phyloP scores from a whole-genome alignment of 495 filamentous ascomycete species.

The Durotheca rogersii region DNA sequence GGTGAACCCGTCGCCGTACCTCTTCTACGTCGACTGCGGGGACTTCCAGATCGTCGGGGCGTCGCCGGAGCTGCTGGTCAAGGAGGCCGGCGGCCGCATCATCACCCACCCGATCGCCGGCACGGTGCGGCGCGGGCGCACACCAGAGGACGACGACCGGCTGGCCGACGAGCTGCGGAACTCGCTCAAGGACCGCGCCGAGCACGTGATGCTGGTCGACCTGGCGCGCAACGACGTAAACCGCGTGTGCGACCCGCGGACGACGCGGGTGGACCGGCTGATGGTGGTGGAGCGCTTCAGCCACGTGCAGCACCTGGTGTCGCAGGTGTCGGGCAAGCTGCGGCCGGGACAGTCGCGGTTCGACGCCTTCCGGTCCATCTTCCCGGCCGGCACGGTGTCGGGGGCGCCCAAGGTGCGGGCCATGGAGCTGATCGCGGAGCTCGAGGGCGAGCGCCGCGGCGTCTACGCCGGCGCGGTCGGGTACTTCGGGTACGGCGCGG shows the following conservation, averaged over 20 bases:
- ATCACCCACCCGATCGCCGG: conserved; percentile 97
- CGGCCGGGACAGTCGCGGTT: conserved; percentile 83
- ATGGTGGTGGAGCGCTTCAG: conserved; percentile 97
- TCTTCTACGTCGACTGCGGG: conserved; percentile 90
- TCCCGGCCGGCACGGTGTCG: conserved; percentile 90
- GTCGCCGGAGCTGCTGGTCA: conserved; percentile 89
- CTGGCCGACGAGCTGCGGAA: conserved; percentile 76
- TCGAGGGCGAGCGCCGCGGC: conserved; percentile 90
- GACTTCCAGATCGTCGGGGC: conserved; percentile 95
- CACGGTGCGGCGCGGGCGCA: conserved; percentile 84
- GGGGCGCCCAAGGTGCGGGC: conserved; percentile 94
- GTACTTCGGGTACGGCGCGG: conserved; percentile 75
- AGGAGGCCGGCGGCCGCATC: conserved; percentile 81
- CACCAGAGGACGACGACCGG: conserved; percentile 72
- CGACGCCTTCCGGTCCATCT: conserved; percentile 93
- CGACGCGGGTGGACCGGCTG: conserved; percentile 83
- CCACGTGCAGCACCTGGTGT: conserved; percentile 95
- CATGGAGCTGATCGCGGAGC: conserved; percentile 94
- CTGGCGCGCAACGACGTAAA: conserved; percentile 96
- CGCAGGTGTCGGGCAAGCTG: conserved; percentile 86
- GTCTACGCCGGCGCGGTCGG: conserved; percentile 97
- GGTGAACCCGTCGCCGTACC: conserved; percentile 93
- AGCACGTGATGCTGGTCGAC: conserved; percentile 99
- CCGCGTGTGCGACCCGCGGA: conserved; percentile 86
- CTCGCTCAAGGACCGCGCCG: conserved; percentile 90